These are phyloP conservation scores for Phylloporus arenicola DNA, from an alignment of 768 basidiomycete genomes.

Conservation along the genomic window DNA sequence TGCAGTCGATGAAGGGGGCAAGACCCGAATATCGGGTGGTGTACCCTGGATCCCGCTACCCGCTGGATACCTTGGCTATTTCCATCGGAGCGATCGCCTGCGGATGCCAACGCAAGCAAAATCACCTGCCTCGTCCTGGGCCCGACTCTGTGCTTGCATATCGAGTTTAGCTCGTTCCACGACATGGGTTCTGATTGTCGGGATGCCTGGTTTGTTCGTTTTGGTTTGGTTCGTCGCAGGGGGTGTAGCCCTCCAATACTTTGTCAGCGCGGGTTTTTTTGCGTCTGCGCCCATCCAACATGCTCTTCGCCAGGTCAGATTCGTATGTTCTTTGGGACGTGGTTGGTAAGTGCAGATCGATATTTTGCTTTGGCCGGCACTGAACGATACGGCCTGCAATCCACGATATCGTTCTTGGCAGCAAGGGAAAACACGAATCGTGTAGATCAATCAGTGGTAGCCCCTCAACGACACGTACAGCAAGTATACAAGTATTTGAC, in stretches of 20 bases:
- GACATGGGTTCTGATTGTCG: conserved; percentile 72
- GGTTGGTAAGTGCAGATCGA: conserved; percentile 46
- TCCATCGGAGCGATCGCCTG: conserved; percentile 89
- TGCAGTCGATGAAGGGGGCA: conserved; percentile 82
- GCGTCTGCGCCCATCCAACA: neutral
- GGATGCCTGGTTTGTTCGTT: conserved; percentile 75
- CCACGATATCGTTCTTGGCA: too few relatives aligned
- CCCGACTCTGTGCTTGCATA: conserved; percentile 32
- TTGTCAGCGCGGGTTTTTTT: conserved; percentile 41
- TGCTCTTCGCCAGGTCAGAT: conserved; percentile 76
- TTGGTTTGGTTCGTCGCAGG: conserved; percentile 80
- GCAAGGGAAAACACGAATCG: too few relatives aligned
- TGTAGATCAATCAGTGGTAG: too few relatives aligned
- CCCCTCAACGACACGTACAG: too few relatives aligned
- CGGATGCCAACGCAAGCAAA: conserved; percentile 83
- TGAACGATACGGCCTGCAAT: conserved; percentile 77
- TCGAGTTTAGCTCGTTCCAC: conserved; percentile 30
- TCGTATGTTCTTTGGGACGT: conserved; percentile 89
- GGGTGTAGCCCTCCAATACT: conserved; percentile 68
- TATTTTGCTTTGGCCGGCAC: neutral
- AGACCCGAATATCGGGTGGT: conserved; percentile 83
- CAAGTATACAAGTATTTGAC: too few relatives aligned
- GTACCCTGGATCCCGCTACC: conserved; percentile 77
- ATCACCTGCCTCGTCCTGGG: conserved; percentile 77
- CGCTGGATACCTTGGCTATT: conserved; percentile 81